Evolutionary conservation across 2,329 filamentous ascomycete species (phyloP).

Genomic region (Myriosclerotinia duriaeana): DNA sequence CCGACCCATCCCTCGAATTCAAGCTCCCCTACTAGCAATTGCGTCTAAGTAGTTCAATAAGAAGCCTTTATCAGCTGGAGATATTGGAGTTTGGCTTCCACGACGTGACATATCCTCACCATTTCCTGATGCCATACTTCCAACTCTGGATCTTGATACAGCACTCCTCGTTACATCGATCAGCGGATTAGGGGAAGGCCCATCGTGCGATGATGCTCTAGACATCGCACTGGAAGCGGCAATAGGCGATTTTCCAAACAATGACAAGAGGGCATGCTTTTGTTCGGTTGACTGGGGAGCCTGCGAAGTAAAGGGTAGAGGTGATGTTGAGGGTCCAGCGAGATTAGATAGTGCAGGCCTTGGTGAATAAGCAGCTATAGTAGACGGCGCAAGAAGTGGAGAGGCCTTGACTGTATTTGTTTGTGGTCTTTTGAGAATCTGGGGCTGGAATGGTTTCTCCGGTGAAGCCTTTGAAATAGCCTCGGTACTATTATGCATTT

Average conservation of each 20-base stretch:
- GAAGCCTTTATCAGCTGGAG: slow-evolving; percentile 72
- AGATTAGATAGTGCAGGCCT: slow-evolving; percentile 24
- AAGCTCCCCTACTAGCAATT: slow-evolving; percentile 33
- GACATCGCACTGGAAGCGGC: slow-evolving; percentile 22
- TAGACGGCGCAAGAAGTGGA: slow-evolving; percentile 26
- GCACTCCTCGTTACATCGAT: slow-evolving; percentile 26
- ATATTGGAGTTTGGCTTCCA: slow-evolving; percentile 56
- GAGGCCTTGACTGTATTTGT: slow-evolving; percentile 36
- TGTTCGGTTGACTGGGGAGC: slow-evolving; percentile 47
- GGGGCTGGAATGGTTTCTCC: slow-evolving; percentile 51
- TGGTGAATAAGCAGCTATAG: slow-evolving; percentile 35
- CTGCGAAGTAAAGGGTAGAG: slow-evolving; percentile 19
- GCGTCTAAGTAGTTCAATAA: slow-evolving; percentile 71
- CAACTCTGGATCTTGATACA: slow-evolving; percentile 37
- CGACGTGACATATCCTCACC: slow-evolving; percentile 41
- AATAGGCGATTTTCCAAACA: slow-evolving; percentile 35
- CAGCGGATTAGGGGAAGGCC: slow-evolving; percentile 22
- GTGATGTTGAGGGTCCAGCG: slow-evolving; percentile 7
- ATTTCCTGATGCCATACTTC: slow-evolving; percentile 36
- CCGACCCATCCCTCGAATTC: not conserved
- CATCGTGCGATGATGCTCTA: slow-evolving; percentile 21
- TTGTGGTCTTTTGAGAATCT: slow-evolving; percentile 53
- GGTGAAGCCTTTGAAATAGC: slow-evolving; percentile 31
- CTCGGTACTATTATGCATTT: slow-evolving; percentile 13
- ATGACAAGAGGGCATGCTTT: slow-evolving; percentile 46